Evolutionary conservation across 2,329 filamentous ascomycete genomes (phyloP).

Genomic region (Alternaria sp.): DNA sequence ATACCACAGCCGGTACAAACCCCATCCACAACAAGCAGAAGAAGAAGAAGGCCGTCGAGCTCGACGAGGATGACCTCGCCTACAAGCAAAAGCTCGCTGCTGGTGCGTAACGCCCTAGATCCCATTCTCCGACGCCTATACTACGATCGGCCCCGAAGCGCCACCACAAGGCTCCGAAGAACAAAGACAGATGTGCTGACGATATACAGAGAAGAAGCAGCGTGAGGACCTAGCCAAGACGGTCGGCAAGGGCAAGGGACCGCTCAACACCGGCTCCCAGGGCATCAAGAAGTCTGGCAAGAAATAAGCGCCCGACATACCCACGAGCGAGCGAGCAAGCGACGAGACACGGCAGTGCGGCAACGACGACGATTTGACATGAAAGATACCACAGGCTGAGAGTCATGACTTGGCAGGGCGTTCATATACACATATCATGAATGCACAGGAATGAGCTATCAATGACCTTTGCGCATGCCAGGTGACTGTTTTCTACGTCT

Average conservation of each 20-base stretch:
- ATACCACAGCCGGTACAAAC: constrained; percentile 56
- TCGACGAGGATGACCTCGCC: constrained; percentile 86
- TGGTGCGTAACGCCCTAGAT: constrained; percentile 63
- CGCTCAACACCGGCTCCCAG: constrained; percentile 80
- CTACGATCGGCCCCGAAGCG: not conserved
- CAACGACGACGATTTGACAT: constrained; percentile 23
- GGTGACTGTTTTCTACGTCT: not conserved
- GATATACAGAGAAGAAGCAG: constrained; percentile 63
- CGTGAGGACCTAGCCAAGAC: constrained; percentile 73
- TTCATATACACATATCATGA: constrained; percentile 23
- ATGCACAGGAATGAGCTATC: constrained; percentile 23
- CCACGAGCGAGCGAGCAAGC: not conserved
- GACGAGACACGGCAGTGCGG: constrained; percentile 1
- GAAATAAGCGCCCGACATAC: constrained; percentile 64
- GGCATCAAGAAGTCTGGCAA: constrained; percentile 99
- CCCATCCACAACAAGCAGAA: constrained; percentile 75
- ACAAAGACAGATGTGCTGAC: constrained; percentile 1
- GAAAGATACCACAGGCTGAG: constrained; percentile 37
- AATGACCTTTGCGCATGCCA: not conserved
- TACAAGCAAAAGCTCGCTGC: constrained; percentile 84
- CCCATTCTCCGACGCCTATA: not conserved
- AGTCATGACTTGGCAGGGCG: constrained; percentile 30
- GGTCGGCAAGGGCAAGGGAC: constrained; percentile 80
- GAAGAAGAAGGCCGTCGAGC: constrained; percentile 77
- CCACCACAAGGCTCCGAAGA: not conserved